Conservation (phyloP, 139 green algal genomes). For the Chlorella vulgaris region DNA sequence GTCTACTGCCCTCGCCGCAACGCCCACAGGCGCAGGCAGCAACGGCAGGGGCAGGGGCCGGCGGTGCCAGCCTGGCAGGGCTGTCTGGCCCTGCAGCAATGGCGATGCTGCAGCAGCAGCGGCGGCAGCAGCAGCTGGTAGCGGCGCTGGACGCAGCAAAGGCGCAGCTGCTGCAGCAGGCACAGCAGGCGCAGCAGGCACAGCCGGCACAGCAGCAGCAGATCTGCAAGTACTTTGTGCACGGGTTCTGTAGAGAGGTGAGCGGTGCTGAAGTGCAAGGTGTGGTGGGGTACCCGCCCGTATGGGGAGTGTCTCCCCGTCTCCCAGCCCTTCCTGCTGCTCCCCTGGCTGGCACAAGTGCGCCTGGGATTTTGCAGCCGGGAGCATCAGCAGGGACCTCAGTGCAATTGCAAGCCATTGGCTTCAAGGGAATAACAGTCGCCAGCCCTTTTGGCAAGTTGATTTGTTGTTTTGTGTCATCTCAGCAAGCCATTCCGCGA, state of each 20-base stretch:
- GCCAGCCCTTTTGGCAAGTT: no score
- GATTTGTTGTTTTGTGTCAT: no score
- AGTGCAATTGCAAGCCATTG: no score
- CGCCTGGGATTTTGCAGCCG: no score
- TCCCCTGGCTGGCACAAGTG: no score
- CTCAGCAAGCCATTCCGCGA: no score
- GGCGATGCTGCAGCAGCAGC: conserved; percentile 18
- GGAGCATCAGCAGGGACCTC: no score
- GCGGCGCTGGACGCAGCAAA: conserved; percentile 24
- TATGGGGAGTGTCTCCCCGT: no score
- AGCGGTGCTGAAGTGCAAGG: no score
- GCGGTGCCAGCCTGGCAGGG: not conserved
- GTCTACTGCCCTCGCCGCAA: conserved; percentile 9
- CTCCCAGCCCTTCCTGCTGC: not conserved
- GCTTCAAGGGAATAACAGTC: no score
- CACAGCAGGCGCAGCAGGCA: conserved; percentile 6
- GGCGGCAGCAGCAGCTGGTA: conserved; percentile 31
- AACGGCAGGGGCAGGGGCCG: not conserved
- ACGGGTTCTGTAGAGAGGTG: conserved; percentile 37
- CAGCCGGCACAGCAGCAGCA: not conserved
- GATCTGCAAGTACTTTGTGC: conserved; percentile 35
- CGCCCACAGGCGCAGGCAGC: not conserved
- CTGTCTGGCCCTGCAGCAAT: not conserved
- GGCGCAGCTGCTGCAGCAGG: not conserved
- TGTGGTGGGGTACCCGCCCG: no score